Evolutionary conservation across 225 moss, liverwort and hornwort species (phyloP).

Genomic region (Polytrichum formosum): DNA sequence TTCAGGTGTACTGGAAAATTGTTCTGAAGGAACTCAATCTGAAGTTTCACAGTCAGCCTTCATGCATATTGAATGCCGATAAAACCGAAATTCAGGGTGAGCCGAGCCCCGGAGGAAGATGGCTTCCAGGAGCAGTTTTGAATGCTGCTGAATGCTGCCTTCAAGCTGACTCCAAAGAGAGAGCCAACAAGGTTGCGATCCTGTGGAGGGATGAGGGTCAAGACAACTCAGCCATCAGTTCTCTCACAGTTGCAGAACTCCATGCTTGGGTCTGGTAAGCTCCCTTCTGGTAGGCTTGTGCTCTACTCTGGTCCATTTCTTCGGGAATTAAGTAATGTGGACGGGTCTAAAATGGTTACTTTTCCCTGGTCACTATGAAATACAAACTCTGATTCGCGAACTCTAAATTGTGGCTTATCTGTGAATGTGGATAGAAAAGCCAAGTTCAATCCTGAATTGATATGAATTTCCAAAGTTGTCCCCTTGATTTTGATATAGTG

Average conservation of each 20-base stretch:
- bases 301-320: not conserved
- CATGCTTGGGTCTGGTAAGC: conserved; percentile 62
- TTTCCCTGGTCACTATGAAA: no score
- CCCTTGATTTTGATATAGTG: no score
- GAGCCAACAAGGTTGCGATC: conserved; percentile 57
- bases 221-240: conserved; percentile 60
- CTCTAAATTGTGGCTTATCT: no score
- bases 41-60: conserved; percentile 59
- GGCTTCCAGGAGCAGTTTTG: conserved; percentile 77
- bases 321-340: no score
- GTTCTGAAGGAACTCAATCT: conserved; percentile 58
- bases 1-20: conserved; percentile 66
- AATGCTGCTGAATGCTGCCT: conserved; percentile 86
- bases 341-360: no score
- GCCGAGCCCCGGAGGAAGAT: conserved; percentile 69
- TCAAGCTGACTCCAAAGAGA: conserved; percentile 44
- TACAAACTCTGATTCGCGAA: no score
- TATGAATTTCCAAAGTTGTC: no score
- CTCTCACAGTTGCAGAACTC: conserved; percentile 54
- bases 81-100: conserved; percentile 43
- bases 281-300: not conserved
- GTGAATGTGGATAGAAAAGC: no score
- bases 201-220: conserved; percentile 81
- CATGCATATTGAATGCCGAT: conserved; percentile 49
- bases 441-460: no score